Percentiles rank a stretch among this genome's conserved stretches.
Evolutionary conservation across 2,329 filamentous ascomycete species (phyloP).

Genomic region (Aureobasidium subglaciale): DNA sequence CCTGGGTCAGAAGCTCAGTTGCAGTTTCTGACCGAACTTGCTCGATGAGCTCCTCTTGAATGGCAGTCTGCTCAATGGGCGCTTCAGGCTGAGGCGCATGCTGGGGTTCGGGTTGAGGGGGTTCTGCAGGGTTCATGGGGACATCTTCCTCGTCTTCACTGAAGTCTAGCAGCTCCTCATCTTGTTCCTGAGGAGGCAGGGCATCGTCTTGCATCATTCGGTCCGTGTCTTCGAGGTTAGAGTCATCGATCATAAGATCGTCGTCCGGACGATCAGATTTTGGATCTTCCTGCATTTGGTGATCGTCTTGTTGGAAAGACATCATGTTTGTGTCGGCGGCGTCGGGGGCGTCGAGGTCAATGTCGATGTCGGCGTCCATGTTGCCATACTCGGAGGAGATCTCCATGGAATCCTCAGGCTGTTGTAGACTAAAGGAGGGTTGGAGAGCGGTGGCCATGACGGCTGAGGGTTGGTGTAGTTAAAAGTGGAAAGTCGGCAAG

Average conservation of each 20-base stretch:
- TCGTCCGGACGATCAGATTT: slow-evolving; percentile 26
- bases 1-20: slow-evolving; percentile 2
- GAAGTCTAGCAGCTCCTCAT: slow-evolving; percentile 34
- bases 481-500: neutral
- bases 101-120: neutral
- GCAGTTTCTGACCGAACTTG: neutral
- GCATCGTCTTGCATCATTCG: slow-evolving; percentile 17
- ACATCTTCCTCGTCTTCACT: slow-evolving; percentile 26
- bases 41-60: neutral
- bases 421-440: slow-evolving; percentile 21
- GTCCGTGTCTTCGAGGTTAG: slow-evolving; percentile 18
- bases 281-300: slow-evolving; percentile 51
- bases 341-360: slow-evolving; percentile 50
- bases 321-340: slow-evolving; percentile 15
- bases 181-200: slow-evolving; percentile 17
- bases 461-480: neutral
- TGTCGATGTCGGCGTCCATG: slow-evolving; percentile 48
- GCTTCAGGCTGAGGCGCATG: neutral
- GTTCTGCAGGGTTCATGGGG: slow-evolving; percentile 12
- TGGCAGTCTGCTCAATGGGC: neutral
- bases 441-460: slow-evolving; percentile 18
- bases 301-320: slow-evolving; percentile 38
- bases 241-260: slow-evolving; percentile 27
- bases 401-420: slow-evolving; percentile 48
- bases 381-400: slow-evolving; percentile 43